Percentiles rank a stretch among this genome's conserved stretches.
phyloP scores from a whole-genome alignment of 2,329 filamentous ascomycete species.

The Aspergillus terreus region DNA sequence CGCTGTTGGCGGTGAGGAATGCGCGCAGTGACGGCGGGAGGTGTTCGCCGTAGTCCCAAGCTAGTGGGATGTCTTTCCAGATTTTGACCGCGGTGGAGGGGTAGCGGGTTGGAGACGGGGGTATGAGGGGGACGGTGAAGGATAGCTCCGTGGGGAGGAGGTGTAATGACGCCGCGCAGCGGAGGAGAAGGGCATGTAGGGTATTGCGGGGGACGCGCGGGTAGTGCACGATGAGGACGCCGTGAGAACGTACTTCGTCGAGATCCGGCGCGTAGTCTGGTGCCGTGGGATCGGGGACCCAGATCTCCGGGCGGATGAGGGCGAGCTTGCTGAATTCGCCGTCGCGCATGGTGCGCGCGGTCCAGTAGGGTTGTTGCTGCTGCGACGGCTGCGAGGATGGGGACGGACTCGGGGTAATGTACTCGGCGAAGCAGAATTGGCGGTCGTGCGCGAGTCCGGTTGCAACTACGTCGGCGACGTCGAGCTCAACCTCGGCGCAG shows the following conservation, averaged over 20 bases:
- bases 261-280: slow-evolving; percentile 40
- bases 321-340: slow-evolving; percentile 59
- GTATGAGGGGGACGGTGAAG: slow-evolving; percentile 53
- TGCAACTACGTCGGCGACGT: slow-evolving; percentile 59
- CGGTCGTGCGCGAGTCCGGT: slow-evolving; percentile 76
- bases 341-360: slow-evolving; percentile 42
- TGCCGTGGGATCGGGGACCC: slow-evolving; percentile 51
- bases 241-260: slow-evolving; percentile 49
- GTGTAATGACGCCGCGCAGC: slow-evolving; percentile 25
- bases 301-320: slow-evolving; percentile 62
- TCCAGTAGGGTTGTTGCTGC: slow-evolving; percentile 29
- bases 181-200: slow-evolving; percentile 13
- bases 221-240: slow-evolving; percentile 52
- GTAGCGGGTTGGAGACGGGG: slow-evolving; percentile 44
- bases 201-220: slow-evolving; percentile 22
- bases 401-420: slow-evolving; percentile 32
- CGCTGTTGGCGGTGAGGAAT: slow-evolving; percentile 36
- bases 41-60: slow-evolving; percentile 37
- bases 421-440: slow-evolving; percentile 76
- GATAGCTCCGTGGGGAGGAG: slow-evolving; percentile 37
- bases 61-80: slow-evolving; percentile 52
- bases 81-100: slow-evolving; percentile 47
- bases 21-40: slow-evolving; percentile 47
- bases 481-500: slow-evolving; percentile 71
- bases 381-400: neutral